phyloP scores from a whole-genome alignment of 345 rosid species.

The Eucalyptus viminalis region DNA sequence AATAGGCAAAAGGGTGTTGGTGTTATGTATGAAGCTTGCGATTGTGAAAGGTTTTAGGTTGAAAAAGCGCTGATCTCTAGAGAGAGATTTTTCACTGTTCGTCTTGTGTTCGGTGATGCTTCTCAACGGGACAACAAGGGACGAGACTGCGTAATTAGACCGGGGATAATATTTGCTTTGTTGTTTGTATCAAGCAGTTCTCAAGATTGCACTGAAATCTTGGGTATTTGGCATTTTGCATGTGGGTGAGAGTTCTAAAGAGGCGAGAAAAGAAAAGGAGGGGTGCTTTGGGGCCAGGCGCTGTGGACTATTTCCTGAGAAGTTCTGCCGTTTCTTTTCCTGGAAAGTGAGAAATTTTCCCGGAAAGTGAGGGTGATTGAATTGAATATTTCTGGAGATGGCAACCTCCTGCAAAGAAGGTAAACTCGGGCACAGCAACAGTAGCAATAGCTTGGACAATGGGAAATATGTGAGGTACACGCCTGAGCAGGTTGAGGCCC shows the following conservation, averaged over 20 bases:
- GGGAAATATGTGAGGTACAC: conserved; percentile 99
- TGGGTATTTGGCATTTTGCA: neutral
- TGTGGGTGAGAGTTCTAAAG: neutral
- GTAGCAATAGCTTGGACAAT: conserved; percentile 46
- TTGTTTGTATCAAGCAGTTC: conserved; percentile 1
- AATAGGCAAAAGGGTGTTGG: neutral
- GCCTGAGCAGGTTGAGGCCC: conserved; percentile 99
- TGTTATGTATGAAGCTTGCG: neutral
- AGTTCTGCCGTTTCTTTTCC: neutral
- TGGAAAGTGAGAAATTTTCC: neutral
- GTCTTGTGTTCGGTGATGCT: conserved; percentile 53
- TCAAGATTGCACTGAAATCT: neutral
- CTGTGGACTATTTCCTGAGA: neutral
- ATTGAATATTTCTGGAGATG: conserved; percentile 14
- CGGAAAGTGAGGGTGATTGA: neutral
- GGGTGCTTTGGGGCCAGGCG: neutral
- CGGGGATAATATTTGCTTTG: conserved; percentile 8
- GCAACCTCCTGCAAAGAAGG: conserved; percentile 95
- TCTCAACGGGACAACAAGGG: conserved; percentile 24
- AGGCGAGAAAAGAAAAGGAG: neutral
- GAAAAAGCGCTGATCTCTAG: conserved; percentile 58
- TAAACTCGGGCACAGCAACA: conserved; percentile 24
- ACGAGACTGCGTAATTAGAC: conserved; percentile 8
- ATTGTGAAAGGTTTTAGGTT: neutral
- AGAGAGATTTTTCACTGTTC: conserved; percentile 8